These are phyloP conservation scores for Amanita pseudoporphyria DNA, from an alignment of 768 basidiomycete species.

Conservation along the genomic window DNA sequence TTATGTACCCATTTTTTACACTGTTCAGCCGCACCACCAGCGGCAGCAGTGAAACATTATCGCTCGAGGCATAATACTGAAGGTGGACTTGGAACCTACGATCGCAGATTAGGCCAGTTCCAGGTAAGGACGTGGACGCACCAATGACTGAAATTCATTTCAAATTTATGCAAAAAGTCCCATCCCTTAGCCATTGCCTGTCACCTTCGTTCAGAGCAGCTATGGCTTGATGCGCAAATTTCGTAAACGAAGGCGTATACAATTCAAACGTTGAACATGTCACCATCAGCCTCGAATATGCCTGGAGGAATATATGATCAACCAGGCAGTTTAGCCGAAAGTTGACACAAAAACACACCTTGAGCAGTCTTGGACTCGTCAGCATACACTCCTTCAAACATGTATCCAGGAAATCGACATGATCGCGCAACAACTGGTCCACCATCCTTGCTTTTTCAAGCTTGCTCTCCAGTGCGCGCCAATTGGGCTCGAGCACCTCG, in stretches of 20 bases:
- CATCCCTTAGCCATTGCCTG: constrained; percentile 67
- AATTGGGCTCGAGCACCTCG: constrained; percentile 89
- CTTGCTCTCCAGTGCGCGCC: too few species aligned
- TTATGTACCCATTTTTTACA: constrained; percentile 22
- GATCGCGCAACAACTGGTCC: too few species aligned
- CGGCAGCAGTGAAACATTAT: constrained; percentile 84
- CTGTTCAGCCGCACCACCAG: constrained; percentile 63
- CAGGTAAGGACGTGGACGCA: constrained; percentile 16
- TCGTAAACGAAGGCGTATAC: constrained; percentile 78
- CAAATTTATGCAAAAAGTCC: constrained; percentile 84
- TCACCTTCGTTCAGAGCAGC: constrained; percentile 49
- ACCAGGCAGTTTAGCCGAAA: background rate
- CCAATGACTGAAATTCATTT: too few species aligned
- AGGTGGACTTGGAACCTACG: constrained; percentile 66
- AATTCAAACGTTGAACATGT: constrained; percentile 87
- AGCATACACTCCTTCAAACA: too few species aligned
- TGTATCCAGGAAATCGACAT: constrained; percentile 95
- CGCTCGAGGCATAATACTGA: constrained; percentile 88
- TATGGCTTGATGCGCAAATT: constrained; percentile 71
- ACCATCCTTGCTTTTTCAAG: too few species aligned
- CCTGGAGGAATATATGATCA: constrained; percentile 29
- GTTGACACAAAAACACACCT: constrained; percentile 39
- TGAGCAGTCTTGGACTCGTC: constrained; percentile 93
- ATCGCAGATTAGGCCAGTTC: background rate
- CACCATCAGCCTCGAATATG: constrained; percentile 67